Percentiles rank a stretch among this genome's conserved stretches.
Evolutionary conservation across 106 monocot genomes (phyloP).

Genomic region (Platanthera zijinensis): DNA sequence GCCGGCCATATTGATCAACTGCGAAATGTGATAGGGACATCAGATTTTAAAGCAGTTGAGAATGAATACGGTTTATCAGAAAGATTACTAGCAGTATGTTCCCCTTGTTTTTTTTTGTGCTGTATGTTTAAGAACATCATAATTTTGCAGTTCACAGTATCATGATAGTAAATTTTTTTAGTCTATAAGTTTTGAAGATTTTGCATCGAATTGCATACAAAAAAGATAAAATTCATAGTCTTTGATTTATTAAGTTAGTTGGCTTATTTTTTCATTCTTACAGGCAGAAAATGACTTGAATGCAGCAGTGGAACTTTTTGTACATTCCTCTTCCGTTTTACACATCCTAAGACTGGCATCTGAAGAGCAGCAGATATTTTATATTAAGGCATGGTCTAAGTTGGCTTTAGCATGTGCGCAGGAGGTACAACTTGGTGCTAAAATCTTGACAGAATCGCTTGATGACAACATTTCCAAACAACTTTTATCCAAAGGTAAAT

Average conservation of each 20-base stretch:
- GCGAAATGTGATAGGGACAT: neutral
- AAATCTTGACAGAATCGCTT: slow-evolving; percentile 43
- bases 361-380: slow-evolving; percentile 33
- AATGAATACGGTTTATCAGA: neutral
- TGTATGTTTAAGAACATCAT: neutral
- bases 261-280: neutral
- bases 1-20: neutral
- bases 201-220: neutral
- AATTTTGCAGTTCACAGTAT: neutral
- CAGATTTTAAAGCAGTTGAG: slow-evolving; percentile 1
- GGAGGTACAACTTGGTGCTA: slow-evolving; percentile 60
- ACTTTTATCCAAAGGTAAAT: slow-evolving; percentile 42
- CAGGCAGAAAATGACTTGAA: slow-evolving; percentile 45
- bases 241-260: neutral
- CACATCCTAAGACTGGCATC: slow-evolving; percentile 30
- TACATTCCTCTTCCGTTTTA: slow-evolving; percentile 31
- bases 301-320: slow-evolving; percentile 37
- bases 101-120: neutral
- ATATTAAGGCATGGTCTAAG: slow-evolving; percentile 53
- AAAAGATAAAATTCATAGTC: neutral
- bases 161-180: neutral
- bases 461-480: slow-evolving; percentile 20
- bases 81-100: slow-evolving; percentile 8
- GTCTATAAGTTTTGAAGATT: neutral
- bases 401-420: slow-evolving; percentile 34